Base-by-base conservation (phyloP, 2,329 filamentous ascomycete species). In the Fusarium algeriense region DNA sequence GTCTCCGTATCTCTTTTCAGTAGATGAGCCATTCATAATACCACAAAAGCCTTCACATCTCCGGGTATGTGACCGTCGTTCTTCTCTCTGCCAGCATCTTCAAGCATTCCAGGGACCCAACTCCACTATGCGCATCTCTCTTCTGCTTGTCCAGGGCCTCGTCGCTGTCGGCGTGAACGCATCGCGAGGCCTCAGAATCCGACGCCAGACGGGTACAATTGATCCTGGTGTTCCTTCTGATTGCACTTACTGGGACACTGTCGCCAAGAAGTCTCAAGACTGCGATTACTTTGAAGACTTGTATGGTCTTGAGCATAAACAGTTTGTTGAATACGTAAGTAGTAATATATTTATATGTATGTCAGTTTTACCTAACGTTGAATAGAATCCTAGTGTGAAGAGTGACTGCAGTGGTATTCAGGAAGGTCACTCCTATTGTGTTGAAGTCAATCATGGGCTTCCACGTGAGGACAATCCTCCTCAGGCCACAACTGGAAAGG, bases 361-460 rank as follows among this genome's bases (percentile, higher is more conserved):
- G 30, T 32, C 10, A 32, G 30, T 10, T 12, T 12, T 12, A 12
- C 10, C 30, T 32, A 32, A 32, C 30, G 30, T 32, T 32, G 10
- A 32, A 32, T 12, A 65, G 62, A 65, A 65, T 34, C 62, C 57
- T 6, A 52, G 19, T 28, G 38, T 65, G 38, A 37, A 46, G 17
- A 40, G 53, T 37, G 30, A 65, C 56, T 65, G 62, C 62, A 37
- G 26, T 20, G 62, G 66, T 23, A 55, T 69, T n/a, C 20, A 55
- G 34, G 37, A 59, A 19, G 66, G 66, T n/a, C 34, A 54, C 20
- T n/a, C 61, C 19, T 69, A 69, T 48, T 69, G 66, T 38, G 48
- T 69, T 28, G 61, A 69, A 35, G 48, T 61, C 32, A 65, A 65
- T 14, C 7, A 56, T 38, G 56, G 62, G 13, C 5, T 32, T 19